Evolutionary conservation across 192 early-diverging fungal genomes (phyloP).

Genomic region (Backusella australiensis): DNA sequence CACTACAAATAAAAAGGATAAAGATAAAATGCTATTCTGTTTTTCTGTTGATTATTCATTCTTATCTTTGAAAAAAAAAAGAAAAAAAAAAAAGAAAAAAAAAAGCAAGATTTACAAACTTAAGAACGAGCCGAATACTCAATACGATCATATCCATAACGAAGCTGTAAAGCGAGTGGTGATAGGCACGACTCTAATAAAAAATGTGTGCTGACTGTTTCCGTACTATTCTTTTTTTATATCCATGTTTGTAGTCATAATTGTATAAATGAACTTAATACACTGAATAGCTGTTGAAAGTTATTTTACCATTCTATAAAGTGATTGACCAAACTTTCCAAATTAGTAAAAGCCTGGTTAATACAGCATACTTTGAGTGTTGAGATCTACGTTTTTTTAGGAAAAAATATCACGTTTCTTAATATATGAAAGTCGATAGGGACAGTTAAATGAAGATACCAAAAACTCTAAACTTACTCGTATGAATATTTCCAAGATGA

Average conservation of each 20-base stretch:
- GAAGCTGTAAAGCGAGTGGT: constrained; percentile 98
- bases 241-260: constrained; percentile 72
- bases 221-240: constrained; percentile 54
- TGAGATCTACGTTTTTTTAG: too few relatives aligned
- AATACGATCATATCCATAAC: constrained; percentile 92
- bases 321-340: too few relatives aligned
- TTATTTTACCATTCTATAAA: too few relatives aligned
- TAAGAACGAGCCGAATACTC: constrained; percentile 92
- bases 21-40: neutral
- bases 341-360: too few relatives aligned
- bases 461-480: too few relatives aligned
- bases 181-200: constrained; percentile 99
- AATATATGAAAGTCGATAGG: too few relatives aligned
- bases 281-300: constrained; percentile 52
- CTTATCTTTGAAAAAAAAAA: too few relatives aligned
- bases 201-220: constrained; percentile 93
- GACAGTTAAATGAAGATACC: too few relatives aligned
- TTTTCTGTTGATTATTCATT: neutral
- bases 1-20: constrained; percentile 74
- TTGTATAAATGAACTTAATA: constrained; percentile 99
- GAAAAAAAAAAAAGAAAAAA: neutral
- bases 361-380: too few relatives aligned
- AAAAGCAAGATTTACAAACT: constrained; percentile 96
- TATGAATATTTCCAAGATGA: too few relatives aligned
- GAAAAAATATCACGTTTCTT: too few relatives aligned